These are phyloP conservation scores for Amanita fuliginea DNA, from an alignment of 768 basidiomycete species.

Conservation along the genomic window DNA sequence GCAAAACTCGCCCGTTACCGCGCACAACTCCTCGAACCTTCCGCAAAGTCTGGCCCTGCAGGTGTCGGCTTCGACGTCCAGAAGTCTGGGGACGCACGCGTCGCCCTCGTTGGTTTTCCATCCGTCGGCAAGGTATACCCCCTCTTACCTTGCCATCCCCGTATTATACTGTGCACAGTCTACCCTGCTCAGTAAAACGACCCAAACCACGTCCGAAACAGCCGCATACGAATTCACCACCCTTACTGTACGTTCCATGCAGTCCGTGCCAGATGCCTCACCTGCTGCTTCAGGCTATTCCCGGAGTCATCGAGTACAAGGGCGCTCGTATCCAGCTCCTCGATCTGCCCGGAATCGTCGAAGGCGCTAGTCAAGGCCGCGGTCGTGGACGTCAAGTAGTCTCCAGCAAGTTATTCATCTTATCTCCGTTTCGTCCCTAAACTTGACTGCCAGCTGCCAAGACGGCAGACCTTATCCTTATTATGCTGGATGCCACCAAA, in stretches of 20 bases:
- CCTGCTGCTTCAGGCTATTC: constrained; percentile 59
- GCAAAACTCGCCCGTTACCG: constrained; percentile 93
- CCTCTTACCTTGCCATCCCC: not conserved
- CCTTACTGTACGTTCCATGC: constrained; percentile 45
- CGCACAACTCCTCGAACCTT: constrained; percentile 88
- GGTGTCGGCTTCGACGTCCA: constrained; percentile 86
- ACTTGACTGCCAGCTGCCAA: constrained; percentile 49
- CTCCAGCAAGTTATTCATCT: constrained; percentile 44
- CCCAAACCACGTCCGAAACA: constrained; percentile 78
- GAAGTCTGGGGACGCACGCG: constrained; percentile 75
- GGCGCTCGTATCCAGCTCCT: constrained; percentile 87
- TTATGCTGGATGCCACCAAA: constrained; percentile 92
- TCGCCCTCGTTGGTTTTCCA: constrained; percentile 91
- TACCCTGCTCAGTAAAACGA: constrained; percentile 84
- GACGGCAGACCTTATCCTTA: constrained; percentile 86
- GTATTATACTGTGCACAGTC: constrained; percentile 35
- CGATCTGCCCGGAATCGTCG: constrained; percentile 93
- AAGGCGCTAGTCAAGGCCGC: constrained; percentile 82
- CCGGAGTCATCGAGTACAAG: constrained; percentile 93
- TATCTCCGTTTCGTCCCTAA: constrained; percentile 1
- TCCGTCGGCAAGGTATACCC: constrained; percentile 74
- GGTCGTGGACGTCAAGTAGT: constrained; percentile 96
- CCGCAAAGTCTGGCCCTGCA: constrained; percentile 68
- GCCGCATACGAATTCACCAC: constrained; percentile 97
- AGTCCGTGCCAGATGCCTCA: not conserved